Percentiles rank a stretch among this genome's conserved stretches.
Conservation (phyloP, 2,329 filamentous ascomycete species). For the Hymenotorrendiella dingleyae region DNA sequence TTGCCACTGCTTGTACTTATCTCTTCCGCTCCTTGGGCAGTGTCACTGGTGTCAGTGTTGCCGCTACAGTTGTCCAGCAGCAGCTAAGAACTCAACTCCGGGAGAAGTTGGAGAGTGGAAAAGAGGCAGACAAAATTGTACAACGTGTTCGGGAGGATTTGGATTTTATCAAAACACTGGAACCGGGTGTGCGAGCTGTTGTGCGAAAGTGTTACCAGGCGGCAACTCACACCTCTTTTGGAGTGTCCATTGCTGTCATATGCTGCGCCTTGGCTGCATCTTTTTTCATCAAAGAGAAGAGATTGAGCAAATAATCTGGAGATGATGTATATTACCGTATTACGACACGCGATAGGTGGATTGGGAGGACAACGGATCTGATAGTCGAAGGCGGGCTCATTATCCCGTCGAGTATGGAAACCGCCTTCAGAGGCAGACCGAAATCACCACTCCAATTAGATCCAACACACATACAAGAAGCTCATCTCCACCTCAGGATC, state of each 20-base stretch:
- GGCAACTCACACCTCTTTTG: slow-evolving; percentile 37
- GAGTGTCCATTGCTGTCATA: slow-evolving; percentile 34
- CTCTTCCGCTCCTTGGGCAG: slow-evolving; percentile 73
- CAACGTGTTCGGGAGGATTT: slow-evolving; percentile 64
- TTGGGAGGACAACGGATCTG: no score
- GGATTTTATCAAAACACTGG: slow-evolving; percentile 59
- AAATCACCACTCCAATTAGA: no score
- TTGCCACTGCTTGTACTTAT: slow-evolving; percentile 74
- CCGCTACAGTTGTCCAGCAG: slow-evolving; percentile 66
- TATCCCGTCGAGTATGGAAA: no score
- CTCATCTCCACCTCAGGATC: no score
- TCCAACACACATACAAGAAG: no score
- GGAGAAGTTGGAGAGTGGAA: slow-evolving; percentile 46
- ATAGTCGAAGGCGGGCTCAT: no score
- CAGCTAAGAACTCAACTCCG: slow-evolving; percentile 53
- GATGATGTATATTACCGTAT: no score
- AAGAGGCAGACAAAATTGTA: slow-evolving; percentile 60
- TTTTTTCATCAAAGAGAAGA: slow-evolving; percentile 53
- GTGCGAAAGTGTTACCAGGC: slow-evolving; percentile 62
- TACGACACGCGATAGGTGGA: no score
- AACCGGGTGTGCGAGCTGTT: slow-evolving; percentile 50
- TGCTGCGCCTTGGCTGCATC: slow-evolving; percentile 35
- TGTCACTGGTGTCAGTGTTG: slow-evolving; percentile 58
- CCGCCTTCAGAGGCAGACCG: no score
- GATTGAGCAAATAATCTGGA: slow-evolving; percentile 32